phyloP scores from a whole-genome alignment of 2,329 filamentous ascomycete species.

The Alternaria angustiovoidea region DNA sequence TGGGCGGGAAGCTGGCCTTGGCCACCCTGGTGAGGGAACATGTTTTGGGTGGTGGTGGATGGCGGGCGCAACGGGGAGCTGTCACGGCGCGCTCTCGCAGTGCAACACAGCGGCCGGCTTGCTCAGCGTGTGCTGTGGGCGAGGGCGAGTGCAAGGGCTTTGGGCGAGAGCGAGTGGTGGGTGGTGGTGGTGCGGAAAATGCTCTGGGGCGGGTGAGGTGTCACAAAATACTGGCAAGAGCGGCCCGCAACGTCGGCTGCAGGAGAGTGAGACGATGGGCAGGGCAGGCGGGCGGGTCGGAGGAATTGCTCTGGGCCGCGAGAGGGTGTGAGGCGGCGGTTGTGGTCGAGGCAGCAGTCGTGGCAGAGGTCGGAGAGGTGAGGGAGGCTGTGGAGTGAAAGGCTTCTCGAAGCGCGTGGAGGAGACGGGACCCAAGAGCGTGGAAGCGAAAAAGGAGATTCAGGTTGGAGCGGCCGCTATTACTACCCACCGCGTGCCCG shows the following conservation, averaged over 20 bases:
- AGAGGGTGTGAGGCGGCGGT: conserved; percentile 4
- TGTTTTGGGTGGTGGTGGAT: conserved; percentile 16
- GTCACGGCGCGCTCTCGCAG: conserved; percentile 40
- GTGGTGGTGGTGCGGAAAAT: conserved; percentile 36
- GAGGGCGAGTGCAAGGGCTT: background rate
- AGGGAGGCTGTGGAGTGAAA: conserved; percentile 25
- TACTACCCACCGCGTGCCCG: conserved; percentile 41
- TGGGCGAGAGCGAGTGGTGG: conserved; percentile 27
- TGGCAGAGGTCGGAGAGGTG: conserved; percentile 4
- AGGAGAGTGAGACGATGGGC: conserved; percentile 32
- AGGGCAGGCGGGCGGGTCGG: conserved; percentile 3
- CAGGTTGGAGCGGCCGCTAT: conserved; percentile 44
- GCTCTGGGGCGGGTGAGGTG: conserved; percentile 31
- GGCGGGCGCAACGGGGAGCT: conserved; percentile 34
- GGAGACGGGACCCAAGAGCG: conserved; percentile 41
- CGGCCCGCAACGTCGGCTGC: conserved; percentile 46
- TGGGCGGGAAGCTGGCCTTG: conserved; percentile 51
- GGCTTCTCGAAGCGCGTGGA: conserved; percentile 46
- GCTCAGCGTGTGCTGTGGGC: conserved; percentile 1
- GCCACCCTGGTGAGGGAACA: conserved; percentile 49
- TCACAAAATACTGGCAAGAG: conserved; percentile 36
- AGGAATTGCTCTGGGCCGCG: background rate
- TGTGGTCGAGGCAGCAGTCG: background rate
- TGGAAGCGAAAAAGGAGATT: conserved; percentile 48
- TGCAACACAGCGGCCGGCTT: conserved; percentile 19